Percentiles rank a stretch among this genome's conserved stretches.
Evolutionary conservation across 208 protist species (phyloP).

Genomic region (Acanthamoeba royreba): DNA sequence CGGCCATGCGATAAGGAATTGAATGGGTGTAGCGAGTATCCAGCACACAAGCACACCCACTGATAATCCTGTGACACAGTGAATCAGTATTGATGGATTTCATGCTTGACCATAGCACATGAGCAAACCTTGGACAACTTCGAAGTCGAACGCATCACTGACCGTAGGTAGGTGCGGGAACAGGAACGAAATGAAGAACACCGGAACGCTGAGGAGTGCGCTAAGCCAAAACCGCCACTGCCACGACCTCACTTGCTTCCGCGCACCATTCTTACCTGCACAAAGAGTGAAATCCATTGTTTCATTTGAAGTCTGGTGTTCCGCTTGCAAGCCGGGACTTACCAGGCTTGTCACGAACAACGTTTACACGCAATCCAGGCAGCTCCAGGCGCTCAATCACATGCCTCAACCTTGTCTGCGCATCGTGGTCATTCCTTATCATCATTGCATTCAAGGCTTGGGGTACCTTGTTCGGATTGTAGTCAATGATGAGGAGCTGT

Average conservation of each 20-base stretch:
- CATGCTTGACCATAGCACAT: background rate
- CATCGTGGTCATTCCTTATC: background rate
- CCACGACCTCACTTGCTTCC: background rate
- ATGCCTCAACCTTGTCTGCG: background rate
- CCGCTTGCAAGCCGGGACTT: no score
- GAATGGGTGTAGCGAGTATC: constrained; percentile 58
- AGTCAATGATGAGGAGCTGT: background rate
- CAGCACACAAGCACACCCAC: constrained; percentile 58
- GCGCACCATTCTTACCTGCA: background rate
- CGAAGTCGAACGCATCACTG: background rate
- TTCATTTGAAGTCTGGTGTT: no score
- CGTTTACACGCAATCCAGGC: background rate
- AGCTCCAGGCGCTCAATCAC: background rate
- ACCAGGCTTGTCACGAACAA: background rate
- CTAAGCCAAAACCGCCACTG: constrained; percentile 33
- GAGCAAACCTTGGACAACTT: background rate
- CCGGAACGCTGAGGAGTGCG: constrained; percentile 30
- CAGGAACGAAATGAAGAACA: constrained; percentile 19
- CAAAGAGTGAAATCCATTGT: no score
- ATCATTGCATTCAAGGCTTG: background rate
- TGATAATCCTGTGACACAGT: constrained; percentile 38
- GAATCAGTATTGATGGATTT: background rate
- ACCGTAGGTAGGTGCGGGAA: constrained; percentile 4
- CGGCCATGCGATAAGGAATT: constrained; percentile 38
- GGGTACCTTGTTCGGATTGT: background rate